These are phyloP conservation scores for Elsinoe ampelina DNA, from an alignment of 2,329 filamentous ascomycete genomes.

Conservation along the genomic window DNA sequence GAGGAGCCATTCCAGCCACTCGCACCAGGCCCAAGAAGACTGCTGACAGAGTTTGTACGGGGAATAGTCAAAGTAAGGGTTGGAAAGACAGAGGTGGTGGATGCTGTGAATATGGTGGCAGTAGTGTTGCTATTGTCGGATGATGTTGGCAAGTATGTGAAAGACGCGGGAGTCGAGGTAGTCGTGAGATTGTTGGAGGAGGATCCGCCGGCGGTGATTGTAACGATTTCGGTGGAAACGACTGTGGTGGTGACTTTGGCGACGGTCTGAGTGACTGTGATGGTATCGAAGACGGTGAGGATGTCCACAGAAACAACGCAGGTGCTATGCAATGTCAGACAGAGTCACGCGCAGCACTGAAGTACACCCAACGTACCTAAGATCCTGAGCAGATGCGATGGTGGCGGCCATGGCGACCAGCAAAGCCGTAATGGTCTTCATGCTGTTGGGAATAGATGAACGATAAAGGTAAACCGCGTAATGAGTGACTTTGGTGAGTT, in stretches of 20 bases:
- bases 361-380: neutral
- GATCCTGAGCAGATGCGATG: neutral
- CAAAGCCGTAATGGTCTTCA: neutral
- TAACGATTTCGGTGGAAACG: conserved; percentile 11
- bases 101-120: conserved; percentile 18
- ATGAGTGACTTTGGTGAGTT: conserved; percentile 9
- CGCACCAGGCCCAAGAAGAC: neutral
- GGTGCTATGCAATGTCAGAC: neutral
- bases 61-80: neutral
- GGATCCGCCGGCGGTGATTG: conserved; percentile 17
- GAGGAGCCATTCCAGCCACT: conserved; percentile 3
- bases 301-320: conserved; percentile 6
- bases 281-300: conserved; percentile 5
- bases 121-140: conserved; percentile 19
- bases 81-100: neutral
- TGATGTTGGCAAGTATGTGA: conserved; percentile 1
- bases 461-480: neutral
- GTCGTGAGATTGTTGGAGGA: conserved; percentile 14
- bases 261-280: conserved; percentile 12
- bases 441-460: neutral
- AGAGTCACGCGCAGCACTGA: neutral
- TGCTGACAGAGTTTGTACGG: neutral
- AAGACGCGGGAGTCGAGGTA: conserved; percentile 29
- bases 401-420: neutral
- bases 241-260: neutral